Base-by-base conservation (phyloP, 345 rosid genomes). In the Brassica incana region DNA sequence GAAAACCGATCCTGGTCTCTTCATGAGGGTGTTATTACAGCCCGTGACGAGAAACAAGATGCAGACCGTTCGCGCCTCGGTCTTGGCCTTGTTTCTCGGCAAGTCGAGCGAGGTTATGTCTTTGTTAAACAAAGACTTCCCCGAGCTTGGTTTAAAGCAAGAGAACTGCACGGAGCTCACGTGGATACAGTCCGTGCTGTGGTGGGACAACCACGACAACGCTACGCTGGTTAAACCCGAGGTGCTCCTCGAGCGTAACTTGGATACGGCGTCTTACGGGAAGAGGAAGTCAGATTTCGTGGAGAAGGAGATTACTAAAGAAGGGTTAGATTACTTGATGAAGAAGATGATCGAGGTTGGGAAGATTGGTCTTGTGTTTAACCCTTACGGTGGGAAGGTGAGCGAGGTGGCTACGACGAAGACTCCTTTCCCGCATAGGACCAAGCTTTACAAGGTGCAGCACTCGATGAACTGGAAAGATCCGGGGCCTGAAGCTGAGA, bases 251-350 rank as follows among this genome's bases (percentile, higher is more conserved):
- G 86, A 84, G 0, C 81, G 90, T n/a, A 29, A 80, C 67, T 79
- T 79, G 0, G 74, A 82, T 23, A 20, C 80, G 0, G 88, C 84
- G 0, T 8, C 25, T 18, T 88, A 82, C 78, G 0, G 69, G 58
- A 92, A 92, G 66, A 77, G 90, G 66, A 93, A 88, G 59, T 91
- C 98, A 0, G 94, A 93, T 72, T 91, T 7, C 32, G 92, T 91
- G 0, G 84, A 73, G 59, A 78, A 65, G 0, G 91, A 87, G 18
- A 88, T 91, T 18, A 32, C 80, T 0, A 84, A 76, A 84, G 75
- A 72, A 0, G 83, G 72, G 3, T 54, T 92, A 68, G 78, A 83
- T 16, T 67, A 66, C 67, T 69, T 92, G 14, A 79, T 87, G 80
- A 63, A 85, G 35, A 85, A 72, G 75, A 66, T 89, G 91, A 80